Evolutionary conservation across 192 early-diverging fungal species (phyloP), one percentile per base, ranked within the genome.

Genomic region (Umbelopsis vinacea): DNA sequence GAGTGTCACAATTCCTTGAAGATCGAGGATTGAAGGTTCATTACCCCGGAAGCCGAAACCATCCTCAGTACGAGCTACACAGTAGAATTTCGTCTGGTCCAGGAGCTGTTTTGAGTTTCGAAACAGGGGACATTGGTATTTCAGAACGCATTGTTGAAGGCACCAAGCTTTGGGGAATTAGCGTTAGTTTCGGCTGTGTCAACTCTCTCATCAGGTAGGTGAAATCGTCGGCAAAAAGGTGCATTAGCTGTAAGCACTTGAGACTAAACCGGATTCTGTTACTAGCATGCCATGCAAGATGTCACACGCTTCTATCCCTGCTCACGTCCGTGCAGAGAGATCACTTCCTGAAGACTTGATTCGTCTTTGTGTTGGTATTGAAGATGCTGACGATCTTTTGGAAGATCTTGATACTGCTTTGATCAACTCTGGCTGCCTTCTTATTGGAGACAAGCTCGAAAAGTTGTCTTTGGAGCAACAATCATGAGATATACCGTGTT

Each of bases 141-240:
- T 91, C 89, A 23, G 90, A 93, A 74, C 82, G 89, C 37, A 87
- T 99, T 35, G 95, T 97, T 0, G 95, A 97, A 78, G 82, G 86
- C 21, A 87, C 92, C 10, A 85, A 89, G 63, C 75, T 97, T 57
- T 99, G 92, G 92, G 89, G 90, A 35, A 99, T 98, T 66, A 94
- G 91, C 73, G 97, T 99, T 67, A 94, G 92, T 74, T 99, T 99
- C 92, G 97, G 97, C 10, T 97, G 96, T 82, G 92, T 99, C 63
- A 98, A 99, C 79, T 97, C 95, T 71, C 85, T 99, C 68, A 98
- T 99, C 74, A 94, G 91, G 91, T 92, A 78, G 46, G 79, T 24
- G 4, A 2, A 38, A 15, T 63, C 4, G 19, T 63, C 15, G 10
- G 21, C 26, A 37, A 9, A n/a, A 6, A 26, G 15, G 17, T 17